phyloP scores from a whole-genome alignment of 164 flowering plant genomes.

The Vitis rupestris region DNA sequence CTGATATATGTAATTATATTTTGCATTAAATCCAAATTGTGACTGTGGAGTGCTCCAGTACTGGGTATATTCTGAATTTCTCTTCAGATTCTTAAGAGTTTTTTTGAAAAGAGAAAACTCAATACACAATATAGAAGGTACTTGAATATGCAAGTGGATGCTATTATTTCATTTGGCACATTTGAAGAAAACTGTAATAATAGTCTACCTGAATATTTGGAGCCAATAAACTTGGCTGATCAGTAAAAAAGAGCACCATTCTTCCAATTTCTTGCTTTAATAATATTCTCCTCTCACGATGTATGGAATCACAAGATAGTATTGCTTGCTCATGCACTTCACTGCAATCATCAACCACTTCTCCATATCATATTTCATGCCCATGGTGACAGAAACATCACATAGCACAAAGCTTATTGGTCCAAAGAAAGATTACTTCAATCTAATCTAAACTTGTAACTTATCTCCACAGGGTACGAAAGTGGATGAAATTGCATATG shows the following conservation, averaged over 20 bases:
- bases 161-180: background rate
- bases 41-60: no score
- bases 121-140: no score
- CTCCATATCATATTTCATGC: background rate
- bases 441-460: background rate
- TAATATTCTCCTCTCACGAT: constrained; percentile 83
- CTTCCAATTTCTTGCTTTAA: constrained; percentile 97
- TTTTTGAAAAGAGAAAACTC: background rate
- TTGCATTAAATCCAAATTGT: no score
- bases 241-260: constrained; percentile 93
- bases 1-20: no score
- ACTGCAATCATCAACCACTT: constrained; percentile 40
- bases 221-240: constrained; percentile 96
- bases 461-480: background rate
- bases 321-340: constrained; percentile 97
- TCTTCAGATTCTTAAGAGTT: background rate
- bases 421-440: background rate
- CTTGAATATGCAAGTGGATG: no score
- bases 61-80: no score
- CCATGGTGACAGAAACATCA: background rate
- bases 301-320: constrained; percentile 81
- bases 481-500: background rate
- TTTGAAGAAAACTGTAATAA: background rate
- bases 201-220: constrained; percentile 89
- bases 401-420: background rate